These are phyloP conservation scores for Lentinula guzmanii DNA, from an alignment of 768 basidiomycete species.

Conservation along the genomic window DNA sequence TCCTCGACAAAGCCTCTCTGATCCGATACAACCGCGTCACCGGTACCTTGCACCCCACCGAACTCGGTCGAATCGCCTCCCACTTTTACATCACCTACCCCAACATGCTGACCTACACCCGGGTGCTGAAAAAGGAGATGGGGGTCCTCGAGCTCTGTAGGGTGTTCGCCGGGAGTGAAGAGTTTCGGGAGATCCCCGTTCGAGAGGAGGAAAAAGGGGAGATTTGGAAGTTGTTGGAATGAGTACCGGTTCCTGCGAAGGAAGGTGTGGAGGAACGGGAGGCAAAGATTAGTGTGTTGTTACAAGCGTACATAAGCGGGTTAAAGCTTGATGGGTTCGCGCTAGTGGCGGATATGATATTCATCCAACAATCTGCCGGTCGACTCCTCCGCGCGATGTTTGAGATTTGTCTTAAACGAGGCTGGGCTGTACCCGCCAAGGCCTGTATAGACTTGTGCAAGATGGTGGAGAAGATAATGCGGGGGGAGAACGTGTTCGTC, in stretches of 20 bases:
- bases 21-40: constrained; percentile 89
- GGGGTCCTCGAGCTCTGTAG: constrained; percentile 86
- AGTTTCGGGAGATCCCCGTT: constrained; percentile 86
- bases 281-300: constrained; percentile 93
- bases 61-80: constrained; percentile 89
- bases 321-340: constrained; percentile 91
- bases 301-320: constrained; percentile 92
- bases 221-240: constrained; percentile 81
- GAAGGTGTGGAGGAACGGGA: constrained; percentile 95
- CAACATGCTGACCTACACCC: constrained; percentile 96
- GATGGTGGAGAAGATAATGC: constrained; percentile 89
- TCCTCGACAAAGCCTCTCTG: constrained; percentile 91
- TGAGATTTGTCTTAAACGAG: constrained; percentile 95
- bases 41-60: constrained; percentile 88
- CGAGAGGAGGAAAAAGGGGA: constrained; percentile 90
- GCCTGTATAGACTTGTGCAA: constrained; percentile 92
- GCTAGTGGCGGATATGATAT: constrained; percentile 89
- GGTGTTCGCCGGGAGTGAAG: constrained; percentile 92
- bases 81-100: constrained; percentile 94
- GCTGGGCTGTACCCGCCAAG: constrained; percentile 95
- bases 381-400: constrained; percentile 94
- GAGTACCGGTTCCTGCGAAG: constrained; percentile 96
- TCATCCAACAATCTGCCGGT: constrained; percentile 95
- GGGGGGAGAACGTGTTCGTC: constrained; percentile 88
- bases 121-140: constrained; percentile 86